Conservation (phyloP, 768 basidiomycete genomes). For the Steccherinum ochraceum region DNA sequence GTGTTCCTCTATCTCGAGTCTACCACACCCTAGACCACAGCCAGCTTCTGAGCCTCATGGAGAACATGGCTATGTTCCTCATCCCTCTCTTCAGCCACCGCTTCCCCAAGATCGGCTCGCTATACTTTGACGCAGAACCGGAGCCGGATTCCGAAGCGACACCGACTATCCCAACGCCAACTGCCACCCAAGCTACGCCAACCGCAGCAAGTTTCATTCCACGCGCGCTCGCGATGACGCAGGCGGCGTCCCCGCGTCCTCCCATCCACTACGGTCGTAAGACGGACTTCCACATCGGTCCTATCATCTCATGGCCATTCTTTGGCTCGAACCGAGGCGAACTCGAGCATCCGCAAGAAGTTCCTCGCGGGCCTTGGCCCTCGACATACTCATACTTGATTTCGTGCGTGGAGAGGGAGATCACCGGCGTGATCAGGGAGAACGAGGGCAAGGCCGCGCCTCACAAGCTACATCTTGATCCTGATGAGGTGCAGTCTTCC, state of each 20-base stretch:
- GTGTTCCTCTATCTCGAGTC: conserved; percentile 63
- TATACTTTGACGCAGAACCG: conserved; percentile 47
- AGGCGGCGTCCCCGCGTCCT: not conserved
- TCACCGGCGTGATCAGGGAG: conserved; percentile 66
- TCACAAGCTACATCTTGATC: conserved; percentile 75
- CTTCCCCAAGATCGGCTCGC: conserved; percentile 69
- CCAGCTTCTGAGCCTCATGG: conserved; percentile 56
- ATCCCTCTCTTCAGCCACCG: conserved; percentile 74
- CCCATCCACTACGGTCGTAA: not conserved
- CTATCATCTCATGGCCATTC: conserved; percentile 88
- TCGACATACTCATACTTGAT: conserved; percentile 52
- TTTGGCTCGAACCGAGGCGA: conserved; percentile 81
- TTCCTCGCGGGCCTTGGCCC: conserved; percentile 78
- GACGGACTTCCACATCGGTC: conserved; percentile 56
- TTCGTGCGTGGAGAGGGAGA: conserved; percentile 68
- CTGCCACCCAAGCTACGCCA: conserved; percentile 11
- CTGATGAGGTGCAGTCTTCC: conserved; percentile 66
- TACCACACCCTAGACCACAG: conserved; percentile 67
- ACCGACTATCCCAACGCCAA: conserved; percentile 20
- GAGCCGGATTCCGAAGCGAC: conserved; percentile 13
- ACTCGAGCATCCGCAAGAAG: conserved; percentile 56
- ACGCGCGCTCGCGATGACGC: not conserved
- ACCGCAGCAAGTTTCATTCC: conserved; percentile 9
- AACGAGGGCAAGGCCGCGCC: conserved; percentile 73
- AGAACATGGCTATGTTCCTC: conserved; percentile 61